These are phyloP conservation scores for Typha latifolia DNA, from an alignment of 176 grass and related monocot genomes.

Conservation along the genomic window DNA sequence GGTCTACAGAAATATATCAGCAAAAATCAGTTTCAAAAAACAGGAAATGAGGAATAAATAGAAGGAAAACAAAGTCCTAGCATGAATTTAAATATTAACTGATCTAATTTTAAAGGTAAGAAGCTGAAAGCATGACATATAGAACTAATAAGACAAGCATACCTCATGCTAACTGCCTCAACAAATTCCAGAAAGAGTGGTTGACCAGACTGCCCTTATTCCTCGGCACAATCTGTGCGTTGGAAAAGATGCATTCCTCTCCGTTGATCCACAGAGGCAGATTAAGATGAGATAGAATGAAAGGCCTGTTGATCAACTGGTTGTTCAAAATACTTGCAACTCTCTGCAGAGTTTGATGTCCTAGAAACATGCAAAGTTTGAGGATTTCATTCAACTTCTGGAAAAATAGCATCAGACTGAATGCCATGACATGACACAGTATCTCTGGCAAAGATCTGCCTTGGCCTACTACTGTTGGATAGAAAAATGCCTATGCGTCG, in stretches of 20 bases:
- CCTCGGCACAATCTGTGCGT: constrained; percentile 38
- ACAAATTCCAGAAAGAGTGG: constrained; percentile 29
- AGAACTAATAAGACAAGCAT: not conserved
- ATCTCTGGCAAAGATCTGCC: constrained; percentile 2
- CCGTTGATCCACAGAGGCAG: constrained; percentile 25
- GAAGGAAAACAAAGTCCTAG: not conserved
- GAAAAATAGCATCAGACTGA: not conserved
- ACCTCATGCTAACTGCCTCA: constrained; percentile 41
- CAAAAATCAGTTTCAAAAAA: constrained; percentile 19
- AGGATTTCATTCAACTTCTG: constrained; percentile 19
- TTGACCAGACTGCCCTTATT: constrained; percentile 37
- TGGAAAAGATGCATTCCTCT: constrained; percentile 36
- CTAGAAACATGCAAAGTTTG: constrained; percentile 11
- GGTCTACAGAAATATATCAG: constrained; percentile 31
- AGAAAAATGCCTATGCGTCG: constrained; percentile 43
- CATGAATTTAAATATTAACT: no score
- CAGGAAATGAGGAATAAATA: not conserved
- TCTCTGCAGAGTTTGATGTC: constrained; percentile 8
- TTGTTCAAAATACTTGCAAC: no score
- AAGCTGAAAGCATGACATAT: not conserved
- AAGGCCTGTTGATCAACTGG: no score
- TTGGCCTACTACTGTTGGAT: constrained; percentile 15
- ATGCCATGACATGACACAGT: not conserved
- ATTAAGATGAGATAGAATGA: constrained; percentile 27
- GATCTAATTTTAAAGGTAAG: no score